These are phyloP conservation scores for Paspalum notatum DNA, from an alignment of 176 grass and related monocot genomes.

Conservation along the genomic window DNA sequence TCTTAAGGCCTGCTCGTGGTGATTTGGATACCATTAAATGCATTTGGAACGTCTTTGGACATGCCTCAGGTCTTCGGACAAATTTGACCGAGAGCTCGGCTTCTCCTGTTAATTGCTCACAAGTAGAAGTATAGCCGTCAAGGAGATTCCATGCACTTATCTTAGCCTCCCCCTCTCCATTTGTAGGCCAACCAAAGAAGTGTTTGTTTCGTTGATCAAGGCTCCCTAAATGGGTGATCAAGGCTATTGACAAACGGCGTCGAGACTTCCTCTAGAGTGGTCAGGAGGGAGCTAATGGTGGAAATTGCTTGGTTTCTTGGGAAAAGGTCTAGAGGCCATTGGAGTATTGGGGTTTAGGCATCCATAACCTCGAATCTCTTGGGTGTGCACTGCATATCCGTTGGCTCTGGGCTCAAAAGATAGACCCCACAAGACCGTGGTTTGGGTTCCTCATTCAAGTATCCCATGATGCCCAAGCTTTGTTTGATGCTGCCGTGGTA, in stretches of 20 bases:
- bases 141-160: no score
- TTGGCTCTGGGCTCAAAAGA: neutral
- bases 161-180: no score
- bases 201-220: no score
- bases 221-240: neutral
- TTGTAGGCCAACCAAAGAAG: no score
- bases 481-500: neutral
- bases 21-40: no score
- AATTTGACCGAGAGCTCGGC: no score
- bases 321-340: neutral
- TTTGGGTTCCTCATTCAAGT: neutral
- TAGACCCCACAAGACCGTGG: neutral
- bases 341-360: neutral
- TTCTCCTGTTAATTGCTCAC: no score
- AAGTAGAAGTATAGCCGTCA: no score
- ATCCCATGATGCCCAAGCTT: neutral
- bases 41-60: no score
- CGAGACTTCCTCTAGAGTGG: neutral
- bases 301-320: neutral
- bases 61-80: no score
- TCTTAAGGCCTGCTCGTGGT: no score
- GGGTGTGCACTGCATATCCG: neutral
- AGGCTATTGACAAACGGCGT: neutral
- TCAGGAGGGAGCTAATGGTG: neutral
- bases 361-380: neutral